Conservation (phyloP, 495 filamentous ascomycete genomes). For the Haplographium delicatum region DNA sequence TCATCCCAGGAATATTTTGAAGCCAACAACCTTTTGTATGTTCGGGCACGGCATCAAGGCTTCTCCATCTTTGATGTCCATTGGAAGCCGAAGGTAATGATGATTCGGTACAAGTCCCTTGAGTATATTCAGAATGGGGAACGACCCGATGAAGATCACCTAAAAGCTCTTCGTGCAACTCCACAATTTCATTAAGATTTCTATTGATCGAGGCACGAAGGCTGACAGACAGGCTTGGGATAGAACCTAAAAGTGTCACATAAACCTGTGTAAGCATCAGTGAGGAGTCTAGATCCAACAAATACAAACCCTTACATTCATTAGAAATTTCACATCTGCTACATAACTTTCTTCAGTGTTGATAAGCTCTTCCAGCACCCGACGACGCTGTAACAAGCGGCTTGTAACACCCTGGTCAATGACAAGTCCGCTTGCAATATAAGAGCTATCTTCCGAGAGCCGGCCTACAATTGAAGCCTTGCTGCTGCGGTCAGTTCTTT, state of each 20-base stretch:
- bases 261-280: conserved; percentile 54
- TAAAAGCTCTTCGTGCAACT: conserved; percentile 66
- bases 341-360: conserved; percentile 85
- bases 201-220: conserved; percentile 57
- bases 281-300: conserved; percentile 17
- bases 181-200: conserved; percentile 63
- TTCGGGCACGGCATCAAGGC: conserved; percentile 55
- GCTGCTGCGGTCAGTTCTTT: conserved; percentile 58
- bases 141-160: conserved; percentile 57
- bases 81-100: not conserved
- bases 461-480: conserved; percentile 55
- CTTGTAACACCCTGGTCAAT: conserved; percentile 66
- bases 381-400: conserved; percentile 67
- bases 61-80: conserved; percentile 51
- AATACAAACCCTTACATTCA: conserved; percentile 55
- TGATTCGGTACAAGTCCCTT: conserved; percentile 32
- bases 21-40: conserved; percentile 37
- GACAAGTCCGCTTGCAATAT: conserved; percentile 43
- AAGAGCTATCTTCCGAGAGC: conserved; percentile 62
- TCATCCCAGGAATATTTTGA: conserved; percentile 44
- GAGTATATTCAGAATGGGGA: conserved; percentile 57
- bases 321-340: conserved; percentile 75
- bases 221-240: conserved; percentile 49
- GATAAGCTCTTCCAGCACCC: conserved; percentile 77
- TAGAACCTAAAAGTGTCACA: conserved; percentile 57